Percentiles rank a stretch among this genome's conserved stretches.
Evolutionary conservation across 352 stramenopile species (phyloP).

Genomic region (Globisporangium perplexum): DNA sequence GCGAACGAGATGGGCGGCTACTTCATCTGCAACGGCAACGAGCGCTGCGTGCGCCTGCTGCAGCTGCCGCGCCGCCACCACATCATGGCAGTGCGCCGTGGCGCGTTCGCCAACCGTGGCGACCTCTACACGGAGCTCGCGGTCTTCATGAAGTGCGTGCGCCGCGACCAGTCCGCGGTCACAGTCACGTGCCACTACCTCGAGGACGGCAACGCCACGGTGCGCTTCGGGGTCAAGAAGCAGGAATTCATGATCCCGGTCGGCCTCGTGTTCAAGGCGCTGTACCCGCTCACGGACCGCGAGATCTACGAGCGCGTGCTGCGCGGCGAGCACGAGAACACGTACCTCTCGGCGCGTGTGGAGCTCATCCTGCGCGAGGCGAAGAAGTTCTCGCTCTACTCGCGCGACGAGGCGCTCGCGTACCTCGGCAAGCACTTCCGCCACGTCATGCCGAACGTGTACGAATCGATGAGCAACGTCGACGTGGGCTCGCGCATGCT

Average conservation of each 20-base stretch:
- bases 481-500: slow-evolving; percentile 88
- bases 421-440: slow-evolving; percentile 98
- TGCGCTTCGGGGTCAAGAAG: slow-evolving; percentile 97
- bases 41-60: slow-evolving; percentile 96
- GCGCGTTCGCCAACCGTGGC: slow-evolving; percentile 97
- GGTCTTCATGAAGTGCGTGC: slow-evolving; percentile 96
- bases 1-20: slow-evolving; percentile 98
- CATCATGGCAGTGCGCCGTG: slow-evolving; percentile 93
- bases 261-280: slow-evolving; percentile 95
- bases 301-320: slow-evolving; percentile 98
- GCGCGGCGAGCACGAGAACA: slow-evolving; percentile 93
- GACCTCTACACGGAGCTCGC: slow-evolving; percentile 96
- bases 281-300: slow-evolving; percentile 88
- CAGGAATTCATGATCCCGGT: slow-evolving; percentile 98
- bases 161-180: slow-evolving; percentile 93
- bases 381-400: slow-evolving; percentile 91
- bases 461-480: slow-evolving; percentile 84
- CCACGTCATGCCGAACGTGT: slow-evolving; percentile 81
- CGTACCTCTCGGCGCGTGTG: slow-evolving; percentile 95
- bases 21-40: slow-evolving; percentile 99
- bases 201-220: slow-evolving; percentile 93
- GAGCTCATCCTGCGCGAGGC: slow-evolving; percentile 97
- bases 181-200: slow-evolving; percentile 99
- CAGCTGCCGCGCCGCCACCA: slow-evolving; percentile 91
- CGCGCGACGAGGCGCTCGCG: slow-evolving; percentile 81